Evolutionary conservation across 2,329 filamentous ascomycete genomes (phyloP), one percentile per base, ranked within the genome.

Genomic region (Aspergillus sp.): DNA sequence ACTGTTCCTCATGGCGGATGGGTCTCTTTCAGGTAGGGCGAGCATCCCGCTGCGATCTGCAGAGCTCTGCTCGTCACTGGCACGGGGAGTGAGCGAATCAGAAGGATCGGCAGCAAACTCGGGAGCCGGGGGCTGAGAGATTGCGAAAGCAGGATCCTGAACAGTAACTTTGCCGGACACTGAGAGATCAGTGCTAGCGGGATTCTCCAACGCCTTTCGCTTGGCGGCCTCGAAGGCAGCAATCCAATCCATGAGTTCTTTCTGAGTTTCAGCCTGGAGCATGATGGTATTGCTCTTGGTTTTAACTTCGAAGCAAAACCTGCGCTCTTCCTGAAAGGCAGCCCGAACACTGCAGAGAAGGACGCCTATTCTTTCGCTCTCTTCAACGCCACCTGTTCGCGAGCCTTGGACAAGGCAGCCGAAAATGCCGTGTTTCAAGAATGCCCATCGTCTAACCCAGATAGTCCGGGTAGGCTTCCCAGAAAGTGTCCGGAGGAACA

Each of bases 291-390:
- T 90, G 70, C 91, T 96, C 76, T 97, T 99, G 2, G 95, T 99
- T 81, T 98, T 99, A 70, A 99, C 90, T 77, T 99, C 95, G 70
- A 99, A 97, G 74, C 95, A 98, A 77, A 98, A 99, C 15, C 95
- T 86, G 41, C 95, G 87, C 71, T 99, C 95, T 77, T 99, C 95
- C 66, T 91, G 88, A 54, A 96, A 90, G 0, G 93, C 92, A 17
- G 93, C 92, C 69, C 94, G 91, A 52, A 95, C 90, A 70, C 91
- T 96, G 79, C 95, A 99, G 41, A 99, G 86, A 55, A 99, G 79
- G 3, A 99, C 93, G 42, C 95, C 95, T 62, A 96, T 96, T 78
- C 96, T 92, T 70, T 99, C 95, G 50, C 92, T 96, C 74, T 98
- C 94, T 67, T 98, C 87, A 21, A 99, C 95, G 36, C 92, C 94